Base-by-base conservation (phyloP, 495 filamentous ascomycete genomes). In the Geoglossum glabrum region DNA sequence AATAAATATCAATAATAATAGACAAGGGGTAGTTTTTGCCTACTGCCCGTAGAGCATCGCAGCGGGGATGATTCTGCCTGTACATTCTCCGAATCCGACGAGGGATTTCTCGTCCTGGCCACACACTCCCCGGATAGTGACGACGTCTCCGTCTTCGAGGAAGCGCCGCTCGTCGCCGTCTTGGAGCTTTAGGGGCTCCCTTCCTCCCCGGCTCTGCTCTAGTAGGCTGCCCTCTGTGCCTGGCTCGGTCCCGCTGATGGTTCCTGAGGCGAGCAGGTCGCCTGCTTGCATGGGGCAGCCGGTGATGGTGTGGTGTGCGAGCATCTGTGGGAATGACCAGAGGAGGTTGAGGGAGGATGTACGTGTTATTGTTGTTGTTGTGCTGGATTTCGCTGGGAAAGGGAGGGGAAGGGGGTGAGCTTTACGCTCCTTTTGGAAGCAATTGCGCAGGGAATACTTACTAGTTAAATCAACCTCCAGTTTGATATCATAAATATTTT, bases 321-420 rank as follows among this genome's bases (percentile, higher is more conserved):
- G 73, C 87, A 97, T 94, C 70, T 97, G 90, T 15, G 86, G 79
- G 71, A 94, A 97, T 0, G 87, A 94, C 75, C 80, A 97, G 23
- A 97, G 76, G 28, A 96, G 77, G 67, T 95, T 79, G 59, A 71
- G 75, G 10, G 80, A 77, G 57, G 75, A 85, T 45, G 81, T 85
- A 27, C 69, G 71, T 1, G 75, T 72, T 56, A 95, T 79, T 0
- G 79, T 79, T 1, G 82, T 84, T 0, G 79, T 76, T 43, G 74
- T 73, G 1, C 84, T 83, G 21, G 78, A 67, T 58, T 59, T 54
- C 9, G 79, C 79, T 81, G 61, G 9, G 52, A 3, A 17, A 21
- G 21, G 17, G 46, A 10, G 5, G 17, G 51, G n/a, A n/a, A n/a
- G n/a, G n/a, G 21, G 10, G n/a, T 45, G n/a, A 45, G 40, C 40